A percentile compares a stretch with the other conserved stretches of the same genome.
phyloP scores from a whole-genome alignment of 208 protist genomes.

The Acanthamoeba castellanii region DNA sequence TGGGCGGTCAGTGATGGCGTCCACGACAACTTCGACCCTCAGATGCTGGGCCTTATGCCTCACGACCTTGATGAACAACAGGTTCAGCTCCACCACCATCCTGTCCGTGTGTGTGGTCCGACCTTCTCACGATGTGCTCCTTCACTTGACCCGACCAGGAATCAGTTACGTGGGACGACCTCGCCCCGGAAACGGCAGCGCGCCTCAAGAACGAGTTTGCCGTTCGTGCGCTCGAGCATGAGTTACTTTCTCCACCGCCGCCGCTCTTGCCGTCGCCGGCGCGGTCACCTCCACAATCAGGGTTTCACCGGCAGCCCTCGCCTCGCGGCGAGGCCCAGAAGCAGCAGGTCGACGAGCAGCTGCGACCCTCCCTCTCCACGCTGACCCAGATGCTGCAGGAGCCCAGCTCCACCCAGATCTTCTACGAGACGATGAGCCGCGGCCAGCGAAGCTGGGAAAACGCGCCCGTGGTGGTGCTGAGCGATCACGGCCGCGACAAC shows the following conservation, averaged over 20 bases:
- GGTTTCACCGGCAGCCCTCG: background rate
- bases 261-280: too few species aligned
- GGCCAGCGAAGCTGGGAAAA: background rate
- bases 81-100: background rate
- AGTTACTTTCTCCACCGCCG: background rate
- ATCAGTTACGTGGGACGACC: slow-evolving; percentile 32
- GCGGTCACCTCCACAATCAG: too few species aligned
- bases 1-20: slow-evolving; percentile 76
- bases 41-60: slow-evolving; percentile 61
- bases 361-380: background rate
- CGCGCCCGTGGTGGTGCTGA: background rate
- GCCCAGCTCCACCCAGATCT: background rate
- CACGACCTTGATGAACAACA: background rate
- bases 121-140: background rate
- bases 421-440: background rate
- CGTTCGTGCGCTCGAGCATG: background rate
- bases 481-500: background rate
- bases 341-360: background rate
- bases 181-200: background rate
- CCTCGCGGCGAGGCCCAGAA: background rate
- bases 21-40: slow-evolving; percentile 75
- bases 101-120: too few species aligned
- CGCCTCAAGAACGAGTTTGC: slow-evolving; percentile 43
- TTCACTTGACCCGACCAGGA: background rate
- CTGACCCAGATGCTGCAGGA: background rate